Evolutionary conservation across 2,329 filamentous ascomycete genomes (phyloP).

Genomic region (Aspergillus sclerotialis): DNA sequence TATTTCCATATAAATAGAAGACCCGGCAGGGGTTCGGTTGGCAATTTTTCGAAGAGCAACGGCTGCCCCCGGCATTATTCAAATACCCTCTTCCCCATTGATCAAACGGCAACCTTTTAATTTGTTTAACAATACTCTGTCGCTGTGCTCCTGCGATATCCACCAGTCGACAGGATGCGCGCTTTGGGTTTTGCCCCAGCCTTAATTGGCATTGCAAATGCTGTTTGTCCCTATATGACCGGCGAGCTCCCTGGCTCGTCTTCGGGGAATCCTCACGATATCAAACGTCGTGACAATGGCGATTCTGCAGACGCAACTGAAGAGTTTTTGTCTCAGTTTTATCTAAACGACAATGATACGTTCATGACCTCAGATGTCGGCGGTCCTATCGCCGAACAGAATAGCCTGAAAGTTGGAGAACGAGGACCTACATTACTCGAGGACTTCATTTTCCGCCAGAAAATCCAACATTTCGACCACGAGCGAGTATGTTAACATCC

Average conservation of each 20-base stretch:
- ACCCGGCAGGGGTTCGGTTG: too few species aligned
- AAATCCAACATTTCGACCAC: constrained; percentile 64
- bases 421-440: constrained; percentile 63
- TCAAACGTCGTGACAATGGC: constrained; percentile 14
- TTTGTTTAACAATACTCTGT: not conserved
- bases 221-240: constrained; percentile 36
- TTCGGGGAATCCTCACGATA: not conserved
- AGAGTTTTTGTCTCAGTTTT: constrained; percentile 38
- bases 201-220: constrained; percentile 29
- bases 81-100: constrained; percentile 1
- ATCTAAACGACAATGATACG: constrained; percentile 46
- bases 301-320: constrained; percentile 27
- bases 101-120: too few species aligned
- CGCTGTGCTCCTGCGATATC: not conserved
- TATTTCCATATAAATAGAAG: too few species aligned
- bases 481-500: constrained; percentile 49
- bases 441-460: constrained; percentile 67
- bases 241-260: constrained; percentile 17
- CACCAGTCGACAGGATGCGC: constrained; percentile 16
- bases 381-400: constrained; percentile 60
- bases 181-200: constrained; percentile 17
- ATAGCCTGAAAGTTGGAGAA: constrained; percentile 59
- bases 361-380: constrained; percentile 62
- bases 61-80: too few species aligned
- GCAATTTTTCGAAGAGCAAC: constrained; percentile 13